Percentiles rank a stretch among this genome's conserved stretches.
Conservation (phyloP, 805 yeast species). For the Candida wancherniae region DNA sequence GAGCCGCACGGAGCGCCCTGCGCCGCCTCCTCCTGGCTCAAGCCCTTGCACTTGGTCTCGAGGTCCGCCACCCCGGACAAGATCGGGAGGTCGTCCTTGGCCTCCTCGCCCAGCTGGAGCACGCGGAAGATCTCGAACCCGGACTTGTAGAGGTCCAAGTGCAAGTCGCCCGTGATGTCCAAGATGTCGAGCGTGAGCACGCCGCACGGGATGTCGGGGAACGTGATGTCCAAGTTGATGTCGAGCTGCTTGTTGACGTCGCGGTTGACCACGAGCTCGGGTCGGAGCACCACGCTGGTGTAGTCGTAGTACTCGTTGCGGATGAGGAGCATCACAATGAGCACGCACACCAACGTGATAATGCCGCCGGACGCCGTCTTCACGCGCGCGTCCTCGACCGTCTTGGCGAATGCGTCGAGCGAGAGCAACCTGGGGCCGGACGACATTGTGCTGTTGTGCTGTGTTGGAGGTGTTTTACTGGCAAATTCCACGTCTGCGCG, state of each 20-base stretch:
- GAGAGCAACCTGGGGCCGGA: slow-evolving; percentile 45
- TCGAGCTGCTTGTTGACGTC: slow-evolving; percentile 71
- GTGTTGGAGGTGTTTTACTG: too few relatives aligned
- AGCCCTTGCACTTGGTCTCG: slow-evolving; percentile 29
- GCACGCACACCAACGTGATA: slow-evolving; percentile 67
- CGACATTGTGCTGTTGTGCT: too few relatives aligned
- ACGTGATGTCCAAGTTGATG: slow-evolving; percentile 74
- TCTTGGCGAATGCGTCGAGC: slow-evolving; percentile 87
- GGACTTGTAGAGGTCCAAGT: slow-evolving; percentile 62
- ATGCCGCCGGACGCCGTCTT: slow-evolving; percentile 88
- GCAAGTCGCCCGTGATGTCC: slow-evolving; percentile 84
- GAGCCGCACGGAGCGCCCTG: slow-evolving; percentile 63
- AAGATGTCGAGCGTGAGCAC: slow-evolving; percentile 75
- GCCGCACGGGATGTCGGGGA: slow-evolving; percentile 85
- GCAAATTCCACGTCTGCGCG: too few relatives aligned
- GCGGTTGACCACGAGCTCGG: slow-evolving; percentile 86
- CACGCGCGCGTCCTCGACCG: slow-evolving; percentile 89
- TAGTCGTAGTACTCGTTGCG: slow-evolving; percentile 75
- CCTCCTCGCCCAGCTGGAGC: slow-evolving; percentile 46
- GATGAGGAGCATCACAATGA: slow-evolving; percentile 58
- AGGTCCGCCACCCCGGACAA: slow-evolving; percentile 21
- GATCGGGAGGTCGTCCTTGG: slow-evolving; percentile 24
- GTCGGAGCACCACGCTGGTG: slow-evolving; percentile 60
- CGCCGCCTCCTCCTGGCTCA: slow-evolving; percentile 25
- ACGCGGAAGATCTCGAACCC: slow-evolving; percentile 72